These are phyloP conservation scores for Ehretia macrophylla DNA, from an alignment of 257 asterid species.

Conservation along the genomic window DNA sequence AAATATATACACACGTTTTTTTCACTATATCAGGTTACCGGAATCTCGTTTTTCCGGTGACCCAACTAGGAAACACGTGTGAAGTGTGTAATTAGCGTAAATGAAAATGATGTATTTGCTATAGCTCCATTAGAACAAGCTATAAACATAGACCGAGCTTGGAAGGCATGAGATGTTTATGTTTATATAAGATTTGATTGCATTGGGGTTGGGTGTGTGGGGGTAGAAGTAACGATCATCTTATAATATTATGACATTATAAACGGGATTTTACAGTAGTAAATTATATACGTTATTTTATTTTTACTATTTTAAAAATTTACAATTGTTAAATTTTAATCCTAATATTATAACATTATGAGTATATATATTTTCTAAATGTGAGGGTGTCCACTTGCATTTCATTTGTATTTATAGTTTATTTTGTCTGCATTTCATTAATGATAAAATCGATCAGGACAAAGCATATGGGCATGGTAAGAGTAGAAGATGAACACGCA, in stretches of 20 bases:
- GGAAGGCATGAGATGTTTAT: conserved; percentile 28
- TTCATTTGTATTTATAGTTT: conserved; percentile 63
- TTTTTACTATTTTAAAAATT: too few relatives aligned
- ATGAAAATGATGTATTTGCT: background rate
- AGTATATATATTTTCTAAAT: too few relatives aligned
- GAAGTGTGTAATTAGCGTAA: background rate
- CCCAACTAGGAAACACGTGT: conserved; percentile 13
- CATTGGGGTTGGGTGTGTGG: conserved; percentile 9
- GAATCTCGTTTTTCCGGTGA: conserved; percentile 33
- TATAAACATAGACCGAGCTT: conserved; percentile 19
- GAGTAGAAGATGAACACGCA: conserved; percentile 26
- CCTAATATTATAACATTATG: too few relatives aligned
- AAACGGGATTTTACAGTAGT: too few relatives aligned
- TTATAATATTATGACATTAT: too few relatives aligned
- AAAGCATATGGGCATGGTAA: background rate
- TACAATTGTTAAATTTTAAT: too few relatives aligned
- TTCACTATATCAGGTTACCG: too few relatives aligned
- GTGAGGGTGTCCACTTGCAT: conserved; percentile 21
- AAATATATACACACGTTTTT: too few relatives aligned
- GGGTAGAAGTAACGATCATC: conserved; percentile 7
- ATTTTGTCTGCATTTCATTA: conserved; percentile 61
- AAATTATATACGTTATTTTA: too few relatives aligned
- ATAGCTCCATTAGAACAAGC: conserved; percentile 19
- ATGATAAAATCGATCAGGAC: conserved; percentile 11
- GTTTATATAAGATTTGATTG: conserved; percentile 47